Conservation (phyloP, 2,329 filamentous ascomycete species). For the Apiospora marii region DNA sequence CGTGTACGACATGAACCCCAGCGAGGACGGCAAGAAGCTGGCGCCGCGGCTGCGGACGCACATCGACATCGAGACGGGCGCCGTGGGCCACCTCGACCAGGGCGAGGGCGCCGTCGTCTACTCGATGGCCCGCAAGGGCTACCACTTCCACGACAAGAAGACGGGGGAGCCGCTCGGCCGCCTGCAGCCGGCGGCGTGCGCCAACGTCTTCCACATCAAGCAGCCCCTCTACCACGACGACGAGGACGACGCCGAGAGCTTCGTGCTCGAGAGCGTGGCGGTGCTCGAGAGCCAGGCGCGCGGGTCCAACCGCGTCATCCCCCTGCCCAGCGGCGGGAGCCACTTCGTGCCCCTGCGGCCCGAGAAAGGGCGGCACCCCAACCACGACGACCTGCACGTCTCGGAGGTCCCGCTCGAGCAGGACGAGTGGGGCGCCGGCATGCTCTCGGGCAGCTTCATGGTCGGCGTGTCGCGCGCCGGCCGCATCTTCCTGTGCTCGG, state of each 20-base stretch:
- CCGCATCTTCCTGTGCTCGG: conserved; percentile 50
- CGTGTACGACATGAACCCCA: conserved; percentile 50
- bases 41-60: conserved; percentile 44
- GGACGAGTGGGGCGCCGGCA: conserved; percentile 57
- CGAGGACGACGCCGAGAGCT: conserved; percentile 32
- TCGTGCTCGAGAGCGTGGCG: conserved; percentile 10
- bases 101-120: conserved; percentile 50
- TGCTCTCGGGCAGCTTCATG: conserved; percentile 50
- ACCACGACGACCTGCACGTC: conserved; percentile 29
- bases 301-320: neutral
- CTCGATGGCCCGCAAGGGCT: conserved; percentile 51
- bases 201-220: neutral
- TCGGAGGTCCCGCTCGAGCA: conserved; percentile 40
- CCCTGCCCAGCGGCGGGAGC: conserved; percentile 30
- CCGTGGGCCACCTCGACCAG: conserved; percentile 54
- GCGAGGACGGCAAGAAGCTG: neutral
- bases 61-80: conserved; percentile 48
- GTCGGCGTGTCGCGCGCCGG: conserved; percentile 53
- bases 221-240: neutral
- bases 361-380: conserved; percentile 29
- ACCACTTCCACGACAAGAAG: conserved; percentile 50
- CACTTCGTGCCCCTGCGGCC: conserved; percentile 40
- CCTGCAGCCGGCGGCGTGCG: conserved; percentile 38
- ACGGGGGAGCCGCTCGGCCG: conserved; percentile 47
- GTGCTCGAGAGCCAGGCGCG: conserved; percentile 9